Conservation (phyloP, 176 grass and related monocot genomes). For the Carex cristatella region DNA sequence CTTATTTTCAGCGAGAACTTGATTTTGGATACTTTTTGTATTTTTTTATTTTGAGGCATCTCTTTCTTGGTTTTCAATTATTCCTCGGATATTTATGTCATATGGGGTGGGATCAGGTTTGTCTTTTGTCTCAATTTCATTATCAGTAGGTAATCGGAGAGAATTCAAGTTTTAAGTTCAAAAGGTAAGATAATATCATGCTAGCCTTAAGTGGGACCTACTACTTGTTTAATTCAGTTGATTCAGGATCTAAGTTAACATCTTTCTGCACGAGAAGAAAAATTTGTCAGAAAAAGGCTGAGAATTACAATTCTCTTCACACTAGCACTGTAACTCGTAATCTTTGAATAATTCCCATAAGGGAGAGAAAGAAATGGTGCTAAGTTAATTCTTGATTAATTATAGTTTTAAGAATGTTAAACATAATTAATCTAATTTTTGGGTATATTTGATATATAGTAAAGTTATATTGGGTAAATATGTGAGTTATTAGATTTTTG, state of each 20-base stretch:
- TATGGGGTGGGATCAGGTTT: slow-evolving; percentile 32
- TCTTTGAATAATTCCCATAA: no score
- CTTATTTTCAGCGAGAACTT: background rate
- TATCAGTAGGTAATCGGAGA: slow-evolving; percentile 19
- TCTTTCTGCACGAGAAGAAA: slow-evolving; percentile 49
- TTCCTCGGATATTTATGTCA: slow-evolving; percentile 37
- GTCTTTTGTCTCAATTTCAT: slow-evolving; percentile 23
- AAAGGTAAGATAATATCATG: slow-evolving; percentile 64
- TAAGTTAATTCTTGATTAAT: no score
- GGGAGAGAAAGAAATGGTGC: no score
- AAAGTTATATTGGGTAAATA: no score
- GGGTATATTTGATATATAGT: no score
- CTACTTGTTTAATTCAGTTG: slow-evolving; percentile 44
- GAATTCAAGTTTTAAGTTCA: slow-evolving; percentile 62
- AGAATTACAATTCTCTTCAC: background rate
- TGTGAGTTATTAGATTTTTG: no score
- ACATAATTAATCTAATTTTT: no score
- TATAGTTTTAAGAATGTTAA: no score
- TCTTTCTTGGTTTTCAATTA: slow-evolving; percentile 57
- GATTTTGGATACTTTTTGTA: slow-evolving; percentile 17
- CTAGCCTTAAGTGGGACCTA: slow-evolving; percentile 43
- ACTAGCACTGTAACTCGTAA: no score
- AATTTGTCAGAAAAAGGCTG: background rate
- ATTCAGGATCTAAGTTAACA: slow-evolving; percentile 60
- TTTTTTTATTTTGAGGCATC: slow-evolving; percentile 10